phyloP scores from a whole-genome alignment of 768 basidiomycete species.

The Rhizopogon sp. region DNA sequence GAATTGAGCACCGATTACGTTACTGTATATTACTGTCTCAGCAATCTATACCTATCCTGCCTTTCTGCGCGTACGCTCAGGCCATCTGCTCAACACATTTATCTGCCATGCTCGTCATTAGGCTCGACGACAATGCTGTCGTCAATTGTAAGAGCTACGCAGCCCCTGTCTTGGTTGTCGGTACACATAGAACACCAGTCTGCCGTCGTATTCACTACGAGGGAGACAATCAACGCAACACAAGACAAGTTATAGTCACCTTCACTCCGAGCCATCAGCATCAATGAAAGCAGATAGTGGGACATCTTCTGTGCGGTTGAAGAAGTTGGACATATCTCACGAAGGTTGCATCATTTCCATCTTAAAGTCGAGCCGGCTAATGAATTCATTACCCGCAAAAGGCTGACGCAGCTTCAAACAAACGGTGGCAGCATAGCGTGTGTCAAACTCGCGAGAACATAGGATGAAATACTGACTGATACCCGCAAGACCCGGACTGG shows the following conservation, averaged over 20 bases:
- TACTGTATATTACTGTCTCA: no score
- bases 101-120: no score
- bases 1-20: no score
- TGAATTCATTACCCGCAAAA: slow-evolving; percentile 37
- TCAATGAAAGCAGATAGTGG: slow-evolving; percentile 48
- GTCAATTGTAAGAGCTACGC: slow-evolving; percentile 35
- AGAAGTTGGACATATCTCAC: slow-evolving; percentile 36
- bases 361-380: slow-evolving; percentile 64
- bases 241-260: neutral
- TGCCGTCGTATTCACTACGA: slow-evolving; percentile 44
- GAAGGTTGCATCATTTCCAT: slow-evolving; percentile 51
- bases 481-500: slow-evolving; percentile 48
- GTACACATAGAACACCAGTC: slow-evolving; percentile 58
- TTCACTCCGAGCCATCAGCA: slow-evolving; percentile 30
- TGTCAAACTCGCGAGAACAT: neutral
- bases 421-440: slow-evolving; percentile 46
- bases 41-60: no score
- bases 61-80: no score
- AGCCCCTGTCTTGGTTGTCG: slow-evolving; percentile 54
- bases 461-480: slow-evolving; percentile 38
- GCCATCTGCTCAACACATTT: no score
- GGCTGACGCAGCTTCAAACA: slow-evolving; percentile 57
- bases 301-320: slow-evolving; percentile 43
- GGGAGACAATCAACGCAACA: neutral
- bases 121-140: no score